These are phyloP conservation scores for Globisporangium alternatum DNA, from an alignment of 352 stramenopile genomes.

Conservation along the genomic window DNA sequence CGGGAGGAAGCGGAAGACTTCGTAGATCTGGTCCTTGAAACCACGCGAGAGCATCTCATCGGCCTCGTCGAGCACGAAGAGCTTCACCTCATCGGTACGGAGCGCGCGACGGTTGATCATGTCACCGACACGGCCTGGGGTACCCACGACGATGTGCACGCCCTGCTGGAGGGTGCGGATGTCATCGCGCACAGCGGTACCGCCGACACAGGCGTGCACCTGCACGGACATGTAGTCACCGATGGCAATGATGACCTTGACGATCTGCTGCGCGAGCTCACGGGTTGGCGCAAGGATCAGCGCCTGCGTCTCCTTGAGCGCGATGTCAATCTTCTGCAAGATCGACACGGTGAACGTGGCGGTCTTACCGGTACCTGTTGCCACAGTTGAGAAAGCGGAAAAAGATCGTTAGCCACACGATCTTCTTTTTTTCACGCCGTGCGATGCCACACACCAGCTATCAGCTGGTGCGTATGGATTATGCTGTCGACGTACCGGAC, in stretches of 20 bases:
- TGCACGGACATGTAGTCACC: conserved; percentile 96
- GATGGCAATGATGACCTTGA: conserved; percentile 96
- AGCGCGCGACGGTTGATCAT: conserved; percentile 99
- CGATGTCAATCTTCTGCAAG: conserved; percentile 96
- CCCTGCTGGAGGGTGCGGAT: conserved; percentile 97
- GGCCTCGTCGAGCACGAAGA: conserved; percentile 99
- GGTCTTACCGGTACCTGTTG: conserved; percentile 96
- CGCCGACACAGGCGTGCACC: conserved; percentile 98
- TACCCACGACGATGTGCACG: conserved; percentile 98
- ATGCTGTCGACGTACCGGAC: conserved; percentile 74
- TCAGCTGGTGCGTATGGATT: neutral
- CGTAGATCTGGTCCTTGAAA: conserved; percentile 99
- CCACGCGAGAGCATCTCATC: conserved; percentile 99
- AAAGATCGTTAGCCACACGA: neutral
- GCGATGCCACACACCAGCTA: too few relatives aligned
- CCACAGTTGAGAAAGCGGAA: neutral
- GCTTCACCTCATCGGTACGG: conserved; percentile 92
- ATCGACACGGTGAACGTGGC: conserved; percentile 99
- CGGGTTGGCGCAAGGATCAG: conserved; percentile 99
- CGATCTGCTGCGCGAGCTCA: conserved; percentile 99
- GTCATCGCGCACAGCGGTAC: conserved; percentile 97
- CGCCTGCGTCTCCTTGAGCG: conserved; percentile 95
- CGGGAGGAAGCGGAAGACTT: conserved; percentile 99
- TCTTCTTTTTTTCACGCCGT: neutral
- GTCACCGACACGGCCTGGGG: conserved; percentile 97